Base-by-base conservation (phyloP, 169 alveolate genomes). In the Cryptosporidium sp. region DNA sequence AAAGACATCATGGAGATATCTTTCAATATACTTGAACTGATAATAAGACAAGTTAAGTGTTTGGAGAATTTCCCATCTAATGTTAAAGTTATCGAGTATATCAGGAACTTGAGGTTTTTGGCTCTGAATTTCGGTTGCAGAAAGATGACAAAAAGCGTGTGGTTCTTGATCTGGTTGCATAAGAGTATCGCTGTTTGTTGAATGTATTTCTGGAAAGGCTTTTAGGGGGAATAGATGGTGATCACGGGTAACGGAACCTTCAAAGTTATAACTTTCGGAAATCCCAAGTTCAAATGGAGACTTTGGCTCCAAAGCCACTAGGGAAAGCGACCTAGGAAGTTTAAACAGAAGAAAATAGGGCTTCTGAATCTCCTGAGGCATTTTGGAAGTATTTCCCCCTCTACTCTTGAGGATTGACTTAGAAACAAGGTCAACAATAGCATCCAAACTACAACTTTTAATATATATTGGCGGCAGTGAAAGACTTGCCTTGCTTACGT, bases 391-490 rank as follows among this genome's bases (percentile, higher is more conserved):
- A 58, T 37, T 35, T 3, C 69, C 69, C 9, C 67, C 59, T 18
- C 86, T 39, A 39, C 73, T 61, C 62, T 75, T 75, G 12, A 75
- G 16, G 8, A 75, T 75, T 3, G 71, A 75, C 16, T 45, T 75
- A 12, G 86, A 75, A 7, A 75, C 73, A 37, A 75, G 23, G 48
- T 75, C 86, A 21, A 75, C 71, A 59, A 75, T 75, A 16, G 71
- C 31, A 26, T 75, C 86, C 73, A 75, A 37, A 61, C 61, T 75
- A 61, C 86, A 75, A 39, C 45, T 50, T 18, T 33, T 33, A 16
- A 75, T 16, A 37, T 75, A 75, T 26, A 75, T 59, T 59, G 86
- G 86, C 4, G 86, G 86, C 1, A 75, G 43, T 8, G 86, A 58
- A 75, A 75, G 86, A 10, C 10, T 75, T 37, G 55, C 14, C 29